Conservation (phyloP, 176 grass and related monocot genomes). For the Saccharum officinarum region DNA sequence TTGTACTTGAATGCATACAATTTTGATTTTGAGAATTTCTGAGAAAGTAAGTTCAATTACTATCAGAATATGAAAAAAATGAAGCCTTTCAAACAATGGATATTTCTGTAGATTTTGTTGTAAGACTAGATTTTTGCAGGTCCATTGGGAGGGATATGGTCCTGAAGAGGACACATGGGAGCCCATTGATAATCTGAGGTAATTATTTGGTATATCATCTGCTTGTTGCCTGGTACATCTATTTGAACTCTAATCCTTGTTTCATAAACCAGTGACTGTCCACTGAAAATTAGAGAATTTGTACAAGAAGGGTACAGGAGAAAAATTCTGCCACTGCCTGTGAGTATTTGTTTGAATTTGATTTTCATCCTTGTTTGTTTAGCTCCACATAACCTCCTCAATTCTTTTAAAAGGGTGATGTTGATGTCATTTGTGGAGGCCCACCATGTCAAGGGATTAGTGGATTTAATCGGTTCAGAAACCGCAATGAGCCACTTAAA, state of each 20-base stretch:
- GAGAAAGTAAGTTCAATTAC: neutral
- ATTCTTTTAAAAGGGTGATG: conserved; percentile 46
- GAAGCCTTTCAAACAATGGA: too few relatives aligned
- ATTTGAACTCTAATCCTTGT: conserved; percentile 6
- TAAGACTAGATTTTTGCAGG: conserved; percentile 35
- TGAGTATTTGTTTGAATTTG: conserved; percentile 23
- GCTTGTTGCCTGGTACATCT: neutral
- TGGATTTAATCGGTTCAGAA: conserved; percentile 86
- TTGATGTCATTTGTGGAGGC: conserved; percentile 81
- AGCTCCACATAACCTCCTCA: too few relatives aligned
- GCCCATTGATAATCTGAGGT: conserved; percentile 76
- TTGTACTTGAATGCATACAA: neutral
- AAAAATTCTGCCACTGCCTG: conserved; percentile 70
- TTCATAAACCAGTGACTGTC: conserved; percentile 55
- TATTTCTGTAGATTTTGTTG: neutral
- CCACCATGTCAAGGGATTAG: conserved; percentile 92
- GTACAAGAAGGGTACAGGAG: conserved; percentile 51
- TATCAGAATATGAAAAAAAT: neutral
- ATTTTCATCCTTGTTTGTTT: neutral
- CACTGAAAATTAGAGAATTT: conserved; percentile 70
- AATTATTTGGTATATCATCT: neutral
- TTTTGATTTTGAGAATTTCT: too few relatives aligned
- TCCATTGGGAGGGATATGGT: conserved; percentile 83
- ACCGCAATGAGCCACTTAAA: conserved; percentile 53
- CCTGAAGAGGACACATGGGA: conserved; percentile 82